Base-by-base conservation (phyloP, 1,139 yeast genomes). In the Magnusiomyces tetraspermus region DNA sequence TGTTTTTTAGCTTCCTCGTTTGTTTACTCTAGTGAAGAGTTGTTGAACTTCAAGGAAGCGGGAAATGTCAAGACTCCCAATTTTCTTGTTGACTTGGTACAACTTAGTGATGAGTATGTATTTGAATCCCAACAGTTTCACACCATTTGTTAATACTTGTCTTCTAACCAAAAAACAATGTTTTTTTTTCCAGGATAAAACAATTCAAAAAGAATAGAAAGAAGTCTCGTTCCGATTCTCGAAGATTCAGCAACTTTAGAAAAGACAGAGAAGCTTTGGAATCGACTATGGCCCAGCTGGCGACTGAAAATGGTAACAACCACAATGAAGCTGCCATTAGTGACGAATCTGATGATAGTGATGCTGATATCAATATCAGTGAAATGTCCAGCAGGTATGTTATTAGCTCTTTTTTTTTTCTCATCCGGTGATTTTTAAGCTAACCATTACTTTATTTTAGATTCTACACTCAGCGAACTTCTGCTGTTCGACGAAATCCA, bases 181-280 rank as follows among this genome's bases (percentile, higher is more conserved):
- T n/a, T n/a, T n/a, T n/a, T n/a, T n/a, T n/a, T n/a, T n/a, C n/a
- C n/a, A 45, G 15, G 23, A 21, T 21, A 11, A 19, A 45, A 21
- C 15, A 21, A 17, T 5, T 5, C 38, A 23, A 31, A 13, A 31
- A 33, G 17, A 31, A 31, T 26, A 30, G 48, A n/a, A 45, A 33
- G 38, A 45, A 45, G n/a, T 45, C 48, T n/a, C n/a, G n/a, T n/a
- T 45, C 48, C 19, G 48, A 45, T 15, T 45, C 48, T 23, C n/a
- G 48, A 31, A 19, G 48, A 21, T 33, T 15, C 17, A 31, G 48
- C 40, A 30, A 26, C 17, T 33, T 19, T 24, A 45, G 24, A 23
- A 31, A 22, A 31, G 48, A 45, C 13, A 38, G 40, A 11, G 48
- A 38, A 17, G 37, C 48, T 19, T 22, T 42, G 13, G 28, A 11